phyloP scores from a whole-genome alignment of 345 rosid genomes.

The Dovyalis caffra region DNA sequence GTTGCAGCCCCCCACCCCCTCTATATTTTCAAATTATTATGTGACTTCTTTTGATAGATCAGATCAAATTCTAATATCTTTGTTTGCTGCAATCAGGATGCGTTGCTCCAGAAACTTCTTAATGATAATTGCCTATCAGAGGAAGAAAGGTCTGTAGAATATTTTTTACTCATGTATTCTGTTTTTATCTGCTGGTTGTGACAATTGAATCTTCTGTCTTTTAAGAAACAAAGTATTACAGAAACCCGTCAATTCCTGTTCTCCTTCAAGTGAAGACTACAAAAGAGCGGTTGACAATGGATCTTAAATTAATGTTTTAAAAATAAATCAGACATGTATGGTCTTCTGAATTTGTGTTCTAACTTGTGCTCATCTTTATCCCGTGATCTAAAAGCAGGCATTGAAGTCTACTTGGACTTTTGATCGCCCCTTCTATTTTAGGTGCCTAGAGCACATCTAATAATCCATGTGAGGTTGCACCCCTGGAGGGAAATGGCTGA shows the following conservation, averaged over 20 bases:
- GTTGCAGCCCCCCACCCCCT: neutral
- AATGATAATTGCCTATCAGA: constrained; percentile 55
- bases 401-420: no score
- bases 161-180: neutral
- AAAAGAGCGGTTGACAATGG: neutral
- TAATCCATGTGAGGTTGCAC: neutral
- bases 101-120: constrained; percentile 75
- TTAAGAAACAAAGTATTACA: no score
- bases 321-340: neutral
- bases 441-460: neutral
- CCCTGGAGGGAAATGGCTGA: no score
- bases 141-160: constrained; percentile 65
- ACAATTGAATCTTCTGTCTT: no score
- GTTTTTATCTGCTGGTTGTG: no score
- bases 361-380: neutral
- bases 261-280: neutral
- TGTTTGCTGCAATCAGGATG: constrained; percentile 54
- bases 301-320: no score
- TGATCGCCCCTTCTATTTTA: neutral
- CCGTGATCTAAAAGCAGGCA: neutral
- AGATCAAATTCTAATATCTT: constrained; percentile 6
- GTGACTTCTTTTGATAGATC: constrained; percentile 6
- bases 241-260: neutral
- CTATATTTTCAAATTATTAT: neutral
- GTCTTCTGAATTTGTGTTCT: neutral